Evolutionary conservation across 2,329 filamentous ascomycete species (phyloP).

Genomic region (Xenoacremonium recifei): DNA sequence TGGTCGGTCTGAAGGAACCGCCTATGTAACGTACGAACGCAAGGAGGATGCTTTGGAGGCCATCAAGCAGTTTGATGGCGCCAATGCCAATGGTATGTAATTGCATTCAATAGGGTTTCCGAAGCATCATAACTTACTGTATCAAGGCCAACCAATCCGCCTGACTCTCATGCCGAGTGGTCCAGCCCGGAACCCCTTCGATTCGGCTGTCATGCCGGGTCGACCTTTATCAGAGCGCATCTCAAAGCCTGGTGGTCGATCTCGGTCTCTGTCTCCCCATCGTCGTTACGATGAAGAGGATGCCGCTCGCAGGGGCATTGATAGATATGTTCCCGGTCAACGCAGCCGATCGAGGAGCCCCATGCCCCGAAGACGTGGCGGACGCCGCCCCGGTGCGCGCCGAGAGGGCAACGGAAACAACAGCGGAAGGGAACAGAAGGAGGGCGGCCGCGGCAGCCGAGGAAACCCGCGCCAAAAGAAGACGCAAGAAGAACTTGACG

Average conservation of each 20-base stretch:
- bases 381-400: constrained; percentile 50
- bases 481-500: constrained; percentile 88
- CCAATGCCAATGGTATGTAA: constrained; percentile 74
- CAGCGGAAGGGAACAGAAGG: constrained; percentile 31
- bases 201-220: constrained; percentile 53
- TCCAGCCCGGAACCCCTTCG: constrained; percentile 53
- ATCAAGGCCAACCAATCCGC: constrained; percentile 72
- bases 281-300: constrained; percentile 51
- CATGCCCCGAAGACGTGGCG: constrained; percentile 49
- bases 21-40: constrained; percentile 77
- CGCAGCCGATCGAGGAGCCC: constrained; percentile 59
- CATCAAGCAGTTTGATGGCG: constrained; percentile 79
- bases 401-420: constrained; percentile 35
- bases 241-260: constrained; percentile 53
- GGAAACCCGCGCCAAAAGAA: constrained; percentile 66
- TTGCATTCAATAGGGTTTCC: not conserved
- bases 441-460: constrained; percentile 38
- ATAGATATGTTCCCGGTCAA: constrained; percentile 72
- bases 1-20: constrained; percentile 81
- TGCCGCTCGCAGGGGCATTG: constrained; percentile 65
- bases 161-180: constrained; percentile 62
- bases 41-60: constrained; percentile 71
- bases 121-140: constrained; percentile 7
- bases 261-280: constrained; percentile 60
- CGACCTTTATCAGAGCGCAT: constrained; percentile 61